Evolutionary conservation across 495 filamentous ascomycete genomes (phyloP), one percentile per base, ranked within the genome.

Genomic region (Aspergillus sclerotiicarbonarius): DNA sequence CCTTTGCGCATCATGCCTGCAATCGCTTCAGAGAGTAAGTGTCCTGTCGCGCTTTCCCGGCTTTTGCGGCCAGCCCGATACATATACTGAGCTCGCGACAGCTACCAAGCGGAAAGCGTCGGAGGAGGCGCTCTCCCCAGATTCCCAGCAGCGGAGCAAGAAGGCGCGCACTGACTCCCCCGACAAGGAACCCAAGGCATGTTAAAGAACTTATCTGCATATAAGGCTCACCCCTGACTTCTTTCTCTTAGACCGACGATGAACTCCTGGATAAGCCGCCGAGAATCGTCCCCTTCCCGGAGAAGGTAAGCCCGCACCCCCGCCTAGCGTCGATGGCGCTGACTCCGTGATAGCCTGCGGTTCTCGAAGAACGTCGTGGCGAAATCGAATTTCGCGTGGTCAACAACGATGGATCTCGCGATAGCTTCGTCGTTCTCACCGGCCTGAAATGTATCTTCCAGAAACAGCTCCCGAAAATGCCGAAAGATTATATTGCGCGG

Each of bases 401-500:
- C 59, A 98, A 98, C 75, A 98, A 98, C 68, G 95, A 98, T 68
- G 87, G 88, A 62, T 80, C 85, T 15, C 83, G 87, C 46, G 91
- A 96, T 66, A 94, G 89, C 73, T 85, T 92, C 33, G 95, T 98
- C 64, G 93, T 98, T 64, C 82, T 98, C 19, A 97, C 93, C 0
- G 95, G 94, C 8, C 73, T 98, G 41, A 98, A 98, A 71, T 96
- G 92, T 67, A 96, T 98, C 52, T 98, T 98, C 67, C 94, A 98
- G 71, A 98, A 98, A 59, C 94, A 98, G 62, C 81, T 98, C 0
- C 94, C 94, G 1, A 98, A 98, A 73, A 98, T 98, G 94, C 94
- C 94, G 1, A 96, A 96, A 73, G 93, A 98, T 64, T 98, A 98
- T 70, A 98, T 98, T 58, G 94, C 94, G 18, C 86, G 94, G 21